These are phyloP conservation scores for Mucor irregularis DNA, from an alignment of 371 early-diverging fungal genomes.

Conservation along the genomic window DNA sequence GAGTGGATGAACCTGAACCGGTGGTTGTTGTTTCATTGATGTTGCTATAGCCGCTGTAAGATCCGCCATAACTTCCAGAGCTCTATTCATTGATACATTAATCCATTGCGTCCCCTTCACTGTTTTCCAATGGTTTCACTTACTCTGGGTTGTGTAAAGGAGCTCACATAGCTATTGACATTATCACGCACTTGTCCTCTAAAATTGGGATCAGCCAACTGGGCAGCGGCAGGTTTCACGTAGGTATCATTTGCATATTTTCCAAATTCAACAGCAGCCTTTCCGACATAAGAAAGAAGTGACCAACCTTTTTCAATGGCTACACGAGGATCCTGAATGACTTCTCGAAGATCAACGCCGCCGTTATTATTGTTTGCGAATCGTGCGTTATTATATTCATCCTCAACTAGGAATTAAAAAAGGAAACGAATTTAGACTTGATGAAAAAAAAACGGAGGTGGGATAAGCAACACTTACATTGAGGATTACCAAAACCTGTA, in stretches of 20 bases:
- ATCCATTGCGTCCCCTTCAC: background rate
- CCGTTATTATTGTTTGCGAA: background rate
- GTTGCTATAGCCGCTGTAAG: background rate
- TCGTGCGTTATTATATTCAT: background rate
- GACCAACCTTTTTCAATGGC: constrained; percentile 86
- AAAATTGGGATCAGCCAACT: constrained; percentile 87
- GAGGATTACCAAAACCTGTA: constrained; percentile 84
- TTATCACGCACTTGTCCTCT: constrained; percentile 71
- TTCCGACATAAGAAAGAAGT: constrained; percentile 62
- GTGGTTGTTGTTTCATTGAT: background rate
- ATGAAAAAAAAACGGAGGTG: background rate
- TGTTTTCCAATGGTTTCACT: background rate
- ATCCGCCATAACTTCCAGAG: background rate
- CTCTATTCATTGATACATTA: background rate
- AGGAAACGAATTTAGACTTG: background rate
- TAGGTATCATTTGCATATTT: constrained; percentile 76
- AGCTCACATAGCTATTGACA: constrained; percentile 61
- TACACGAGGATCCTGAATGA: constrained; percentile 82
- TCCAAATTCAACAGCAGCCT: constrained; percentile 70
- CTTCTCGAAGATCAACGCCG: constrained; percentile 56
- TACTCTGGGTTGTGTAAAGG: constrained; percentile 56
- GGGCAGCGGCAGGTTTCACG: constrained; percentile 84
- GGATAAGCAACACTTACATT: constrained; percentile 50
- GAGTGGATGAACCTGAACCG: constrained; percentile 6
- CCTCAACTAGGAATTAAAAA: constrained; percentile 7